Percentiles rank a stretch among this genome's conserved stretches.
Conservation (phyloP, 2,329 filamentous ascomycete genomes). For the Chaetomiaceae sp. region DNA sequence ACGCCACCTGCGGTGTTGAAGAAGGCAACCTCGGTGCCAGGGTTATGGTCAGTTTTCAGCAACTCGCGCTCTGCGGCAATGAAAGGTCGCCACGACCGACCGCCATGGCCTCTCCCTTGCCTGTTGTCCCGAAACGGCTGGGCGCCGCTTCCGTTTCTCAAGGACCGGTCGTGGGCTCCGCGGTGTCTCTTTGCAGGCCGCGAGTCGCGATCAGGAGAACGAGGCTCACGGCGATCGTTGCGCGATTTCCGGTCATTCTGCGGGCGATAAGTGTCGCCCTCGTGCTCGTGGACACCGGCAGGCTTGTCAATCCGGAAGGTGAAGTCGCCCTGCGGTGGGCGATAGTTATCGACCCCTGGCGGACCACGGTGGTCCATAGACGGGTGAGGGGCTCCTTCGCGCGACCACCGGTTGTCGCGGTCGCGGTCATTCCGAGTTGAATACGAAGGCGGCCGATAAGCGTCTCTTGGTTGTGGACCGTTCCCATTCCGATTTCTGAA, state of each 20-base stretch:
- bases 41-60: slow-evolving; percentile 40
- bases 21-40: slow-evolving; percentile 43
- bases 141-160: neutral
- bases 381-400: slow-evolving; percentile 3
- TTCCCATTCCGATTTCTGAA: slow-evolving; percentile 16
- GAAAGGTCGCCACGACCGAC: slow-evolving; percentile 28
- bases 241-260: slow-evolving; percentile 17
- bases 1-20: slow-evolving; percentile 42
- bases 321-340: slow-evolving; percentile 48
- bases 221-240: slow-evolving; percentile 8
- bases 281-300: slow-evolving; percentile 42
- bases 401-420: neutral
- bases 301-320: slow-evolving; percentile 53
- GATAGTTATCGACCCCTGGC: slow-evolving; percentile 26
- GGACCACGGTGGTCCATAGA: slow-evolving; percentile 11
- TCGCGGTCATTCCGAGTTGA: slow-evolving; percentile 7
- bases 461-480: slow-evolving; percentile 7
- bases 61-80: slow-evolving; percentile 47
- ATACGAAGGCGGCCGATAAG: slow-evolving; percentile 17
- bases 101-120: slow-evolving; percentile 4
- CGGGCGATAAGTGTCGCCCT: slow-evolving; percentile 35
- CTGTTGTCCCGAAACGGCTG: slow-evolving; percentile 2
- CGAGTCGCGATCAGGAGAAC: slow-evolving; percentile 3
- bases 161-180: neutral
- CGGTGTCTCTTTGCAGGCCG: slow-evolving; percentile 8